A percentile compares a stretch with the other conserved stretches of the same genome.
phyloP scores from a whole-genome alignment of 768 basidiomycete species.

The Neoboletus subvelutipes region DNA sequence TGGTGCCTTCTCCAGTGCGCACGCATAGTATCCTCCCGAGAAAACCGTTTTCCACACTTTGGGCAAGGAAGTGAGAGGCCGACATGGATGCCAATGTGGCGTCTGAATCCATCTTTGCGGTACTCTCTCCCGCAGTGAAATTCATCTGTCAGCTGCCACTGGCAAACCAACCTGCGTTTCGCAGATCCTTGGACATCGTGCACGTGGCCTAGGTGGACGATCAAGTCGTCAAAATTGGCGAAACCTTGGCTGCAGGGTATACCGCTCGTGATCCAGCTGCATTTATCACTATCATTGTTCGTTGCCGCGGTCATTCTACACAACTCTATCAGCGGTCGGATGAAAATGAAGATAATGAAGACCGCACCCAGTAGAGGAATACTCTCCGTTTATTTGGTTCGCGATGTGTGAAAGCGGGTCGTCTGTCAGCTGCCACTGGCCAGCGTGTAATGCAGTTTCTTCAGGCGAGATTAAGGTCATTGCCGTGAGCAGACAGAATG shows the following conservation, averaged over 20 bases:
- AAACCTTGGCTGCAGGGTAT: background rate
- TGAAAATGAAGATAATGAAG: background rate
- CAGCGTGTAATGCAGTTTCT: too few species aligned
- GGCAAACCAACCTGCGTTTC: background rate
- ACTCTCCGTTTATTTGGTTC: background rate
- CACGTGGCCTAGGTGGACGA: background rate
- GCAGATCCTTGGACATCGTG: constrained; percentile 12
- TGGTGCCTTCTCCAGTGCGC: constrained; percentile 4
- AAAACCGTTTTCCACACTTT: constrained; percentile 1
- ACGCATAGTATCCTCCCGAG: constrained; percentile 3
- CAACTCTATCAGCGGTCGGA: background rate
- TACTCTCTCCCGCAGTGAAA: background rate
- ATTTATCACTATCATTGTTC: background rate
- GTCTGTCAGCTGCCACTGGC: too few species aligned
- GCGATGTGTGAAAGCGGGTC: background rate
- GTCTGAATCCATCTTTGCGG: background rate
- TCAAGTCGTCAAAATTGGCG: background rate
- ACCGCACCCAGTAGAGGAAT: background rate
- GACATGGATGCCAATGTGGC: constrained; percentile 11
- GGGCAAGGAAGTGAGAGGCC: background rate
- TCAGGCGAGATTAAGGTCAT: too few species aligned
- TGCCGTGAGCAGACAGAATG: too few species aligned
- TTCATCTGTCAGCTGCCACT: background rate
- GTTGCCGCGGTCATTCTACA: background rate
- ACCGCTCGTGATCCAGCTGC: constrained; percentile 2